Evolutionary conservation across 257 asterid species (phyloP).

Genomic region (Petrea volubilis): DNA sequence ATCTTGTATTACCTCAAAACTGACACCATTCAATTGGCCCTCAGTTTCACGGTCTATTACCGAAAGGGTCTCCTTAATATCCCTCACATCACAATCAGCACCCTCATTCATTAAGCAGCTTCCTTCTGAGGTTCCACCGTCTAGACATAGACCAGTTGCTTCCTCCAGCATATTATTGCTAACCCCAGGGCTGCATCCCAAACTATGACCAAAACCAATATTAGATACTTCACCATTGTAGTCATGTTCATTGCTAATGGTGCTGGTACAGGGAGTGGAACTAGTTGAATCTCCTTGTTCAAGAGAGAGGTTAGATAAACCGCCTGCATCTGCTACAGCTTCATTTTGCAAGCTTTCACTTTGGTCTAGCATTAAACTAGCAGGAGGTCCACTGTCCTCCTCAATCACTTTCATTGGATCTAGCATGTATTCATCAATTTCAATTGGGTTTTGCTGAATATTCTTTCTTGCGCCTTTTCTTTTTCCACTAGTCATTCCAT

Average conservation of each 20-base stretch:
- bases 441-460: conserved; percentile 20
- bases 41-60: conserved; percentile 33
- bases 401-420: conserved; percentile 36
- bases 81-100: conserved; percentile 26
- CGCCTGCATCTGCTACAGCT: conserved; percentile 24
- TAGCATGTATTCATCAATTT: conserved; percentile 24
- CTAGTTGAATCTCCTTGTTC: conserved; percentile 36
- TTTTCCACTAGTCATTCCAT: conserved; percentile 40
- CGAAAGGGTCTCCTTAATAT: conserved; percentile 23
- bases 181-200: conserved; percentile 19
- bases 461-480: conserved; percentile 46
- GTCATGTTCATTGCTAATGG: conserved; percentile 27
- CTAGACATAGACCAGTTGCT: conserved; percentile 21
- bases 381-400: conserved; percentile 35
- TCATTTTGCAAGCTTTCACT: conserved; percentile 34
- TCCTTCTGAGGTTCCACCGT: conserved; percentile 35
- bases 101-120: conserved; percentile 40
- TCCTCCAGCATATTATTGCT: conserved; percentile 21
- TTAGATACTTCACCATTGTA: conserved; percentile 29
- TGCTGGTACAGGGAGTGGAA: conserved; percentile 33
- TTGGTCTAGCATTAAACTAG: conserved; percentile 28
- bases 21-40: conserved; percentile 21
- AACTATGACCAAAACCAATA: conserved; percentile 23
- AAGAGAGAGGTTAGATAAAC: conserved; percentile 31
- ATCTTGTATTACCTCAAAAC: conserved; percentile 28